Evolutionary conservation across 2,329 filamentous ascomycete species (phyloP).

Genomic region (Fusarium compactum): DNA sequence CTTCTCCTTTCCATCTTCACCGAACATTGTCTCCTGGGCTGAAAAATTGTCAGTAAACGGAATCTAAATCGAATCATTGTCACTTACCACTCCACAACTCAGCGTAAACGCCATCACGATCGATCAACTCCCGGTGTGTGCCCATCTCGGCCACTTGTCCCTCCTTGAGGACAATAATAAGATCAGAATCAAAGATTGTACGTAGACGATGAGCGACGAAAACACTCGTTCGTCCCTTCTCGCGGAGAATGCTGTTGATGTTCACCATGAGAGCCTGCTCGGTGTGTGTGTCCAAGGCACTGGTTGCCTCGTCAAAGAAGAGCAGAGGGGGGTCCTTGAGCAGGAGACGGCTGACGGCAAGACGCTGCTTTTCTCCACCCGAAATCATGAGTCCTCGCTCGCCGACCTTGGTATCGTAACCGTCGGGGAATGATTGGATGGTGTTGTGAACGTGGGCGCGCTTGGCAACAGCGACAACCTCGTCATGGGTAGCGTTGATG

Average conservation of each 20-base stretch:
- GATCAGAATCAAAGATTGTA: conserved; percentile 92
- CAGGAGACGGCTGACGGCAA: conserved; percentile 85
- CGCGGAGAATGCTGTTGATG: conserved; percentile 91
- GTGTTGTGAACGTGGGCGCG: conserved; percentile 88
- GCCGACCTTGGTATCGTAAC: conserved; percentile 90
- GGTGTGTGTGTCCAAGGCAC: conserved; percentile 91
- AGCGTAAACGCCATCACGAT: conserved; percentile 82
- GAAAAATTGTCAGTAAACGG: conserved; percentile 16
- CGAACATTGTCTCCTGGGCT: conserved; percentile 74
- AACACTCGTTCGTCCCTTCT: conserved; percentile 90
- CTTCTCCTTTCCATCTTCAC: conserved; percentile 58
- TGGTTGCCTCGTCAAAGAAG: conserved; percentile 97
- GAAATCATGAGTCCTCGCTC: conserved; percentile 98
- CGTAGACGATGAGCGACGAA: conserved; percentile 93
- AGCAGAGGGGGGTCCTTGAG: conserved; percentile 90
- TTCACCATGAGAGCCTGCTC: conserved; percentile 91
- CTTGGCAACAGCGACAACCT: conserved; percentile 81
- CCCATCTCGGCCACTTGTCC: conserved; percentile 90
- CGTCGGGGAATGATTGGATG: conserved; percentile 83
- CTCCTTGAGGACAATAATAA: conserved; percentile 90
- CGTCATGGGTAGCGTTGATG: conserved; percentile 78
- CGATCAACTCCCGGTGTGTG: conserved; percentile 86
- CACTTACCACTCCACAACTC: conserved; percentile 88
- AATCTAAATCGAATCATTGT: background rate
- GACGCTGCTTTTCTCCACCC: conserved; percentile 90